A percentile compares a stretch with the other conserved stretches of the same genome.
These are phyloP conservation scores for Talaromyces sp. DNA, from an alignment of 2,329 filamentous ascomycete species.

Conservation along the genomic window DNA sequence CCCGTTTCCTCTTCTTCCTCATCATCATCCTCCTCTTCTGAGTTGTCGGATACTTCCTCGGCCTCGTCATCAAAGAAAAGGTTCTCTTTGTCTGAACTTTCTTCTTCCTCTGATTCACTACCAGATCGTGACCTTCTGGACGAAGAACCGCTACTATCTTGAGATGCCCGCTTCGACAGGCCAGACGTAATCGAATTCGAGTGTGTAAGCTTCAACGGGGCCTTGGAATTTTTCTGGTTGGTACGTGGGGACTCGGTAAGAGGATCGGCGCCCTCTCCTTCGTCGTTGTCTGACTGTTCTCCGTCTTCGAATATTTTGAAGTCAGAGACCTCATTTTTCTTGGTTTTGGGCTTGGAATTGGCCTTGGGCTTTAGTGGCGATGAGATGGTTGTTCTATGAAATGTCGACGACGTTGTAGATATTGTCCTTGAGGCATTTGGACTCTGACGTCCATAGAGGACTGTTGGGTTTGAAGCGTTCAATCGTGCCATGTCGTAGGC, in stretches of 20 bases:
- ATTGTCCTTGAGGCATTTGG: not conserved
- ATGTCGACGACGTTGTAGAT: not conserved
- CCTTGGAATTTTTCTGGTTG: conserved; percentile 1
- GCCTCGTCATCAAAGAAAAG: conserved; percentile 18
- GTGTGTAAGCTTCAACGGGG: conserved; percentile 15
- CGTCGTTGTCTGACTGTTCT: conserved; percentile 12
- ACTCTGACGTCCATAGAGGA: conserved; percentile 2
- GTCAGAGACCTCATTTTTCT: not conserved
- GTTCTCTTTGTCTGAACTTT: conserved; percentile 20
- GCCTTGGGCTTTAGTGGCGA: conserved; percentile 14
- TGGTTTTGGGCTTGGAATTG: not conserved
- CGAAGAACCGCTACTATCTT: conserved; percentile 17
- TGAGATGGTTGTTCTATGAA: conserved; percentile 4
- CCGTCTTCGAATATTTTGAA: conserved; percentile 20
- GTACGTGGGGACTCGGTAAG: not conserved
- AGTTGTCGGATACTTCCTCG: conserved; percentile 18
- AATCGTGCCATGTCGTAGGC: conserved; percentile 19
- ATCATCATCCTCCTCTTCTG: conserved; percentile 24
- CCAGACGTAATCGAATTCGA: conserved; percentile 17
- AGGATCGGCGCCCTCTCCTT: not conserved
- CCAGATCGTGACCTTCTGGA: conserved; percentile 23
- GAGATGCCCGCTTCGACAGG: conserved; percentile 15
- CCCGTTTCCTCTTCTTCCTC: conserved; percentile 25
- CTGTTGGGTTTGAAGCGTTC: conserved; percentile 17
- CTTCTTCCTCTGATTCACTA: conserved; percentile 20